Evolutionary conservation across 1,139 yeast species (phyloP).

Genomic region (Taphrina communis): DNA sequence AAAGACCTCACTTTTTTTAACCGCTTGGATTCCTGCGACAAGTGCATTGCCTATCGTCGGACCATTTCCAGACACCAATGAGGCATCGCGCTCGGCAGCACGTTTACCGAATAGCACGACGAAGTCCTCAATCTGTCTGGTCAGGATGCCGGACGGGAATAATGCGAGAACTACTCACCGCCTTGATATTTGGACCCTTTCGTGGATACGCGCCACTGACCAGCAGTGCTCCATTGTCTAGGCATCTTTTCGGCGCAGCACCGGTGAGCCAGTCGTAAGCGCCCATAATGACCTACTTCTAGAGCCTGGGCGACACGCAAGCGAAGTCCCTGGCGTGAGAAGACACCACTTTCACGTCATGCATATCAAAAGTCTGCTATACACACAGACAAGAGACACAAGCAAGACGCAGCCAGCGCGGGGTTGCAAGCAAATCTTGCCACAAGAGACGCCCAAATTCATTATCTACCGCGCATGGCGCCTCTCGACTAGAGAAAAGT

Average conservation of each 20-base stretch:
- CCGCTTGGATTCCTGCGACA: constrained; percentile 27
- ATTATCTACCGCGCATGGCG: background rate
- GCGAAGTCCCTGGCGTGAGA: too few species aligned
- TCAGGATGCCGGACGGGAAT: too few species aligned
- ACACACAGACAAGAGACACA: too few species aligned
- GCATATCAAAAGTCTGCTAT: too few species aligned
- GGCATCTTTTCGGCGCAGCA: constrained; percentile 11
- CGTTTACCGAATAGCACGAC: constrained; percentile 4
- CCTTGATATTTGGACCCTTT: constrained; percentile 19
- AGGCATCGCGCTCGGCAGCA: constrained; percentile 24
- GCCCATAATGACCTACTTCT: constrained; percentile 17
- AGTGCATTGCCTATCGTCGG: constrained; percentile 38
- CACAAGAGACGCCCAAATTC: background rate
- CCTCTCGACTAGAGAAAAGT: background rate
- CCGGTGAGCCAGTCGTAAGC: constrained; percentile 37
- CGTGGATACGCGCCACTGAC: constrained; percentile 37
- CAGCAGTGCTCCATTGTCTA: constrained; percentile 35
- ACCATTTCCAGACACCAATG: constrained; percentile 35
- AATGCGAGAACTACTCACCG: background rate
- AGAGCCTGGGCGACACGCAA: too few species aligned
- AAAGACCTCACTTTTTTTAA: constrained; percentile 19
- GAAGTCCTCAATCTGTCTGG: constrained; percentile 23
- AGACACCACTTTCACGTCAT: too few species aligned
- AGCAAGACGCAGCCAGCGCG: too few species aligned
- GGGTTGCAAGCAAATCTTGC: too few species aligned